Conservation (phyloP, 352 stramenopile genomes). For the Phytophthora foliorum region DNA sequence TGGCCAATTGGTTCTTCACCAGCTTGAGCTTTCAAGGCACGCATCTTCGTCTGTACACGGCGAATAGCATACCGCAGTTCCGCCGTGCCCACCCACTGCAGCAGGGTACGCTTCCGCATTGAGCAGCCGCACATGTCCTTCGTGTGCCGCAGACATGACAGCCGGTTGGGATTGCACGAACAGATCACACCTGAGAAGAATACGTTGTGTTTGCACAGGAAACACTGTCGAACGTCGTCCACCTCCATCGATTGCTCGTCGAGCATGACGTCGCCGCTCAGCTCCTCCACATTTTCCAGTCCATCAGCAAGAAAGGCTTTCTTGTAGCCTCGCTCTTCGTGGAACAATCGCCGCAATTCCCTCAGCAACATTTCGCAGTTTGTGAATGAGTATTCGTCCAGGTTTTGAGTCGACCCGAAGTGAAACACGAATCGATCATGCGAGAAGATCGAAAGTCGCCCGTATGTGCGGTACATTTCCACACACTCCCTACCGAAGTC, state of each 20-base stretch:
- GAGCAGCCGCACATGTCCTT: slow-evolving; percentile 74
- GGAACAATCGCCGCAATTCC: slow-evolving; percentile 73
- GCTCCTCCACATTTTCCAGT: slow-evolving; percentile 63
- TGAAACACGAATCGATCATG: slow-evolving; percentile 88
- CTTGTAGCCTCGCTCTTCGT: slow-evolving; percentile 75
- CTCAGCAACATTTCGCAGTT: slow-evolving; percentile 78
- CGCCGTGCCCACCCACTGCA: slow-evolving; percentile 73
- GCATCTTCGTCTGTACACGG: slow-evolving; percentile 75
- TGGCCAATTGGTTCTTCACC: background rate
- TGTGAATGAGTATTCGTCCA: slow-evolving; percentile 65
- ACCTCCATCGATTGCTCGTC: slow-evolving; percentile 79
- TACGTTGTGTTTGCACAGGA: slow-evolving; percentile 77
- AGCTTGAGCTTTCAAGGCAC: slow-evolving; percentile 32
- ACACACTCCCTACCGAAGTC: slow-evolving; percentile 78
- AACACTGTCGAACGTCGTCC: slow-evolving; percentile 79
- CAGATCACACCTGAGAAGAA: slow-evolving; percentile 87
- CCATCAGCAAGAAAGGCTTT: slow-evolving; percentile 54
- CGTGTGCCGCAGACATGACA: slow-evolving; percentile 74
- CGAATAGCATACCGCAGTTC: slow-evolving; percentile 80
- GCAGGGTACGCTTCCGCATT: slow-evolving; percentile 60
- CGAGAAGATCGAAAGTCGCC: slow-evolving; percentile 79
- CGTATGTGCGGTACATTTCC: slow-evolving; percentile 74
- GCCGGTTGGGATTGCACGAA: slow-evolving; percentile 59
- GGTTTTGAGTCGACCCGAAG: slow-evolving; percentile 70
- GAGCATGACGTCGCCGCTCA: slow-evolving; percentile 74